Base-by-base conservation (phyloP, 371 early-diverging fungal genomes). In the Mucor irregularis region DNA sequence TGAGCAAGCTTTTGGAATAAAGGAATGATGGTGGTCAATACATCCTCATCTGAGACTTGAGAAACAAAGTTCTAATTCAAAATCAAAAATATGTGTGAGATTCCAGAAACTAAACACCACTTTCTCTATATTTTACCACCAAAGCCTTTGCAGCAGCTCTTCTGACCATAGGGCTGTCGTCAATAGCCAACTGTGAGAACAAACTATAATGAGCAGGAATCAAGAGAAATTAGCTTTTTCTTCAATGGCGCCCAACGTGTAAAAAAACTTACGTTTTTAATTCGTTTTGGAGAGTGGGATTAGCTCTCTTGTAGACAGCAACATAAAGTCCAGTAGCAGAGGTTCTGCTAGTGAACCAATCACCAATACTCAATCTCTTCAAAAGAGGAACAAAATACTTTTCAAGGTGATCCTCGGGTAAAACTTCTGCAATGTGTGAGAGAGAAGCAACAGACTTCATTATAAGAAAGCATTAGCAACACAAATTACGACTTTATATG, bases 151-250 rank as follows among this genome's bases (percentile, higher is more conserved):
- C 92, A 9, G 96, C 95, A 3, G 97, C 90, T 58, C 98, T 85
- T 58, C 97, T 88, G 57, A 96, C 97, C 99, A 99, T 97, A 13
- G 99, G 99, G 21, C 96, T 97, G 38, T 94, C 95, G 69, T 99
- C 97, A 57, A 86, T 74, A 66, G 91, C 89, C 26, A 98, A 85
- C 62, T 87, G 85, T 25, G 82, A 81, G 73, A 83, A 89, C 55
- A 82, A 57, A 50, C 81, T 85, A 69, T 5, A 49, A 16, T 48
- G 10, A 11, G 16, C 19, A 29, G 13, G 42, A 19, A n/a, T n/a
- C n/a, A n/a, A n/a, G n/a, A n/a, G n/a, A n/a, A n/a, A n/a, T n/a
- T n/a, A n/a, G n/a, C n/a, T n/a, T n/a, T n/a, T n/a, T n/a, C n/a
- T n/a, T n/a, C 44, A 53, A 17, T 17, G 8, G 22, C 19, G 25